phyloP scores from a whole-genome alignment of 148 eudicot species.

The Chenopodium formosanum region DNA sequence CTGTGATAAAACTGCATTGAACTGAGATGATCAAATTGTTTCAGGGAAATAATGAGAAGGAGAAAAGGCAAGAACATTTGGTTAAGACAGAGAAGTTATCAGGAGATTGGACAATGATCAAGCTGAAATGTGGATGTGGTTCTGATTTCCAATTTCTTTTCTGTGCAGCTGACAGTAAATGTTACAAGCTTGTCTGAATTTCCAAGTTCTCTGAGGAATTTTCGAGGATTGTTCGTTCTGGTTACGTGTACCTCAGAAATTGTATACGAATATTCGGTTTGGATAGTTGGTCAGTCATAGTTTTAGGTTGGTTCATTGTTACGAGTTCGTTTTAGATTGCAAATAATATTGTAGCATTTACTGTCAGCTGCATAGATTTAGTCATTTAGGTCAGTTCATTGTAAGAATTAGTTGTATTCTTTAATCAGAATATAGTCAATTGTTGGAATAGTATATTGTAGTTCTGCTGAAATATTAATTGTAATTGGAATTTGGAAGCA shows the following conservation, averaged over 20 bases:
- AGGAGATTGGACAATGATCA: conserved; percentile 16
- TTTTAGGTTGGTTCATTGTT: neutral
- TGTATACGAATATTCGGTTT: neutral
- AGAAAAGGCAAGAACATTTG: neutral
- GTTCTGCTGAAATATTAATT: neutral
- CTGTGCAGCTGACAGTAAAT: conserved; percentile 18
- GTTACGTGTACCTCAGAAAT: neutral
- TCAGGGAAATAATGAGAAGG: no score
- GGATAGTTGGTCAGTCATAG: neutral
- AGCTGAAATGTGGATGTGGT: conserved; percentile 19
- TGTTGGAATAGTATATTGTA: neutral
- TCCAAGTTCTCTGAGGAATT: neutral
- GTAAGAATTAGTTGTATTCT: neutral
- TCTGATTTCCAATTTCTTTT: conserved; percentile 6
- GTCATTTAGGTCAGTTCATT: no score
- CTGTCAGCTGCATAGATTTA: no score
- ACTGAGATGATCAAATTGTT: no score
- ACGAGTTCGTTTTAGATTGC: neutral
- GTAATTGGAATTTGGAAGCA: neutral
- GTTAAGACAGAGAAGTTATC: conserved; percentile 15
- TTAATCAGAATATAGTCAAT: neutral
- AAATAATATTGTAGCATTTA: neutral
- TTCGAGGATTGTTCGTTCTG: neutral
- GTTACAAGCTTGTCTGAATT: conserved; percentile 18
- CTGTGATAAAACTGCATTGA: no score